These are phyloP conservation scores for Xylaria scruposa DNA, from an alignment of 495 filamentous ascomycete species.

Conservation along the genomic window DNA sequence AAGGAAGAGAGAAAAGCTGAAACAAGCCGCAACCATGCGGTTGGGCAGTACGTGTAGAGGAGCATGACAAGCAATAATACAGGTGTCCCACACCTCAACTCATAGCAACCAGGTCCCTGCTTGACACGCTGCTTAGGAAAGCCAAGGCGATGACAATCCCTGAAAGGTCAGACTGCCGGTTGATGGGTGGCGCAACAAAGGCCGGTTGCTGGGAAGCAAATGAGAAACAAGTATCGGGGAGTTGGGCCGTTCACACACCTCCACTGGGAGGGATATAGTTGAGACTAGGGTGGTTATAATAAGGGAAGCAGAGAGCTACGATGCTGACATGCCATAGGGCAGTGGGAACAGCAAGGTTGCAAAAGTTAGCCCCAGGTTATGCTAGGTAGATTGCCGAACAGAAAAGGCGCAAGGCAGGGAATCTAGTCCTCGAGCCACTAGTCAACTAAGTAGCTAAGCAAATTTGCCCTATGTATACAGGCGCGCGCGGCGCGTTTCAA, in stretches of 20 bases:
- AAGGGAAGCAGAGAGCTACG: conserved; percentile 47
- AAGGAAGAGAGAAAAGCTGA: conserved; percentile 55
- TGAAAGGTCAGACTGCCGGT: conserved; percentile 45
- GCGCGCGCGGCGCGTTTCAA: not conserved
- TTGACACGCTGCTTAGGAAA: conserved; percentile 38
- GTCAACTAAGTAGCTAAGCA: conserved; percentile 28
- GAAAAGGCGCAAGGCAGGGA: conserved; percentile 33
- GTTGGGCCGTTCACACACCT: conserved; percentile 42
- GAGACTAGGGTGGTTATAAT: conserved; percentile 54
- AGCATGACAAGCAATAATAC: conserved; percentile 54
- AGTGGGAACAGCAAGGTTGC: conserved; percentile 42
- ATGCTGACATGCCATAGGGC: conserved; percentile 53
- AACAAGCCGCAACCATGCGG: conserved; percentile 56
- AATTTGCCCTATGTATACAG: conserved; percentile 28
- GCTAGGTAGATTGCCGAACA: conserved; percentile 45
- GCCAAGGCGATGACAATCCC: conserved; percentile 44
- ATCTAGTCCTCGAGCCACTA: conserved; percentile 37
- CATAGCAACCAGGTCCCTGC: conserved; percentile 41
- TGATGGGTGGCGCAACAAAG: conserved; percentile 42
- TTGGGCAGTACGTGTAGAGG: conserved; percentile 46
- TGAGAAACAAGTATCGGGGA: conserved; percentile 30
- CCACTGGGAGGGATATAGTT: conserved; percentile 49
- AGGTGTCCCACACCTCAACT: conserved; percentile 43
- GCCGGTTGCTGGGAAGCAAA: conserved; percentile 37
- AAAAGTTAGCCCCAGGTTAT: conserved; percentile 37